Base-by-base conservation (phyloP, 345 rosid genomes). In the Lepidium sativum region DNA sequence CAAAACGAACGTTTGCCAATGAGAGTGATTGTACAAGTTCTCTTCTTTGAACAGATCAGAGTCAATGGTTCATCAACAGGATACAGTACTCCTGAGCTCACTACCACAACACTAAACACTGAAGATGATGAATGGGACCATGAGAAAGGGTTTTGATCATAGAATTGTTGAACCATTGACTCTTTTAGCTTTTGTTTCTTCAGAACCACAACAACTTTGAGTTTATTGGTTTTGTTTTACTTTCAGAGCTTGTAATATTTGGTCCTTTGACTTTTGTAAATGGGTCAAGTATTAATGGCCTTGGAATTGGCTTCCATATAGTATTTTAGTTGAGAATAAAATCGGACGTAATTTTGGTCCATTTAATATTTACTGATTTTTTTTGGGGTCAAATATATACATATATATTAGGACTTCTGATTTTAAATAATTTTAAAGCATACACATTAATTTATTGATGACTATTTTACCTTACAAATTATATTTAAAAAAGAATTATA, bases 71-170 rank as follows among this genome's bases (percentile, higher is more conserved):
- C 94, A 86, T 53, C 94, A 83, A 79, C 89, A 54, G 74, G 82
- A 5, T 42, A 66, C 43, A 72, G 61, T 41, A 49, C 76, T 58
- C 76, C 67, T 20, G 76, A 72, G 48, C 71, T 71, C 5, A 72
- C 76, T 0, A 65, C 76, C 1, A 72, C 65, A 4, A 65, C 76
- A 8, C 41, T 55, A 68, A 89, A 86, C 80, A 83, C 92, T 0
- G 96, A 87, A 69, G 95, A 86, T 61, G 92, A 86, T 62, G 95
- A 86, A 32, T 89, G 95, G 96, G 92, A 87, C 54, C 80, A 86
- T 0, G 65, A 32, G 32, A 63, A 67, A 77, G 76, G 14, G 82
- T 83, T 70, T 85, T 84, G 39, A 54, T 63, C 38, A 49, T 8
- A 62, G 11, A 23, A 14, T 35, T 34, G 1, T 5, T 55, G 56